Percentiles rank a stretch among this genome's conserved stretches.
These are phyloP conservation scores for Colletotrichum australisinense DNA, from an alignment of 2,329 filamentous ascomycete species.

Conservation along the genomic window DNA sequence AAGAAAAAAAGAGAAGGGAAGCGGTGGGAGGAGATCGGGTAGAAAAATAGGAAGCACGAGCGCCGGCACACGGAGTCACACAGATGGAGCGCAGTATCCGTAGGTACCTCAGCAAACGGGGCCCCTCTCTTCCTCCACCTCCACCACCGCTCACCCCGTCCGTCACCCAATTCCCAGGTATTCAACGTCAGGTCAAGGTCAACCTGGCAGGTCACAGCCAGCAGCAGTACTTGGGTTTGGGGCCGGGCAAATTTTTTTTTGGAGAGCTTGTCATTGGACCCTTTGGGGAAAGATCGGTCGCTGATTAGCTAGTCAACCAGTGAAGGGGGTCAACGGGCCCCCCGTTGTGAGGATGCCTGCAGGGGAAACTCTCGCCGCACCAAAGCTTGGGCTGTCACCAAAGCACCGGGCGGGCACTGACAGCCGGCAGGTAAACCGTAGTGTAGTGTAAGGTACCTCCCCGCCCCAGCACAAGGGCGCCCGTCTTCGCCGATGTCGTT, in stretches of 20 bases:
- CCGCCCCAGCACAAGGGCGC: constrained; percentile 6
- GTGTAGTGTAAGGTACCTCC: not conserved
- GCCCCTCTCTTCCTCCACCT: not conserved
- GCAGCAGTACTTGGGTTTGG: constrained; percentile 3
- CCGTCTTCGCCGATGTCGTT: constrained; percentile 23
- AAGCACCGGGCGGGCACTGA: not conserved
- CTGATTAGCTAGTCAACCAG: constrained; percentile 13
- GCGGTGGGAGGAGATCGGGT: constrained; percentile 24
- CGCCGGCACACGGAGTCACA: constrained; percentile 30
- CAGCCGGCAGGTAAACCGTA: too few relatives aligned
- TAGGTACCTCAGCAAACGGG: not conserved
- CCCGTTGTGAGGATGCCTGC: not conserved
- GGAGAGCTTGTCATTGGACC: constrained; percentile 36
- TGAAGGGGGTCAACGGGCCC: constrained; percentile 4
- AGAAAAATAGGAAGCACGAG: constrained; percentile 30
- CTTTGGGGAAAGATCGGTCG: constrained; percentile 12
- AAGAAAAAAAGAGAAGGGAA: constrained; percentile 36
- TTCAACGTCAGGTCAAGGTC: not conserved
- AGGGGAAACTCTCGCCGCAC: constrained; percentile 26
- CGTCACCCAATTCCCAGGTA: not conserved
- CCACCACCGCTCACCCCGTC: not conserved
- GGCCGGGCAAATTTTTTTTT: constrained; percentile 27
- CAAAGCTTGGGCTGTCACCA: not conserved
- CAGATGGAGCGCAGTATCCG: not conserved
- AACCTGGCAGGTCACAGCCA: constrained; percentile 3